Evolutionary conservation across 164 flowering plant species (phyloP).

Genomic region (Stephania japonica): DNA sequence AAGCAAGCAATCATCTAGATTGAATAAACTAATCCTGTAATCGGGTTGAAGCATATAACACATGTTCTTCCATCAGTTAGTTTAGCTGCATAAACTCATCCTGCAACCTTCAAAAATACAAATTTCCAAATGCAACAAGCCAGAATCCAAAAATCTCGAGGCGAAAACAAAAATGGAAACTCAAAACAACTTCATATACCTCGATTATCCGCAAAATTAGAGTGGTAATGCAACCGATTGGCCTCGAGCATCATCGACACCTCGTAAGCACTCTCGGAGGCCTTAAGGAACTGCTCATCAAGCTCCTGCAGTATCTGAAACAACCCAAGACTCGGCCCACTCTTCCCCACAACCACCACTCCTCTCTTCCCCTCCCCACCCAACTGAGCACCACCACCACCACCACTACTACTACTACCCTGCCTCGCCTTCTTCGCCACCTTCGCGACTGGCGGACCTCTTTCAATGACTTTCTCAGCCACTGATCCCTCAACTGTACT

Average conservation of each 20-base stretch:
- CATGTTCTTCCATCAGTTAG: too few species aligned
- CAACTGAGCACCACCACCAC: slow-evolving; percentile 13
- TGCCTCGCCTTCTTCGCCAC: slow-evolving; percentile 21
- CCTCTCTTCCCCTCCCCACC: slow-evolving; percentile 30
- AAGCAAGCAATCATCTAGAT: too few species aligned
- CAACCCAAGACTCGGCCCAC: slow-evolving; percentile 32
- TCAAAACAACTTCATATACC: slow-evolving; percentile 30
- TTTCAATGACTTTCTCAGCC: slow-evolving; percentile 20
- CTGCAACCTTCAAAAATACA: too few species aligned
- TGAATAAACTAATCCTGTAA: too few species aligned
- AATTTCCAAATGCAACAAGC: neutral
- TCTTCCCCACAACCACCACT: slow-evolving; percentile 11
- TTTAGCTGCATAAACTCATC: too few species aligned
- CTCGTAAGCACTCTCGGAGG: slow-evolving; percentile 68
- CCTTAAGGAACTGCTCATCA: slow-evolving; percentile 77
- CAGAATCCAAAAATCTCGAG: neutral
- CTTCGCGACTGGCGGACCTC: slow-evolving; percentile 11
- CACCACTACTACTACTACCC: too few species aligned
- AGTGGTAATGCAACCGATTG: slow-evolving; percentile 77
- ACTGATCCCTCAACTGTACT: slow-evolving; percentile 1
- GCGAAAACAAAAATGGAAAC: neutral
- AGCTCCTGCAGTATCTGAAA: slow-evolving; percentile 44
- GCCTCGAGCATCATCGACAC: slow-evolving; percentile 90
- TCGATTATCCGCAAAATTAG: slow-evolving; percentile 80
- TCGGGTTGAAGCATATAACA: too few species aligned